phyloP scores from a whole-genome alignment of 108 stramenopile genomes.

The Cylindrotheca fusiformis region DNA sequence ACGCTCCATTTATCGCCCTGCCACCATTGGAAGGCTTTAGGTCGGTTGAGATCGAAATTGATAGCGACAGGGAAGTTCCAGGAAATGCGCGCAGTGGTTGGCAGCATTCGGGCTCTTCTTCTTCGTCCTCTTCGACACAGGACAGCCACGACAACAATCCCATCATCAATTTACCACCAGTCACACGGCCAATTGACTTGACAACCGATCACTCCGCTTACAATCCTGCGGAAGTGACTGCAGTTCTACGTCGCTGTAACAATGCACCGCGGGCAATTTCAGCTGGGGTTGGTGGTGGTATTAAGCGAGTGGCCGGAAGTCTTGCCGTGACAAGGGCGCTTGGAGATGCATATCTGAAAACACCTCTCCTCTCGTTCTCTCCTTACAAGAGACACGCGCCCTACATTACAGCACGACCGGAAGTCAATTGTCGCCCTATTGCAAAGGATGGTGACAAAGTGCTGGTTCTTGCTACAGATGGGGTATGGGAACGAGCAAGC shows the following conservation, averaged over 20 bases:
- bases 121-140: slow-evolving; percentile 30
- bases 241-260: slow-evolving; percentile 76
- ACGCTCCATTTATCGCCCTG: slow-evolving; percentile 28
- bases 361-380: slow-evolving; percentile 71
- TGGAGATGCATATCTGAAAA: slow-evolving; percentile 86
- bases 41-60: slow-evolving; percentile 37
- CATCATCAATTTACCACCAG: slow-evolving; percentile 55
- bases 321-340: slow-evolving; percentile 82
- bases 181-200: slow-evolving; percentile 73
- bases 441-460: slow-evolving; percentile 68
- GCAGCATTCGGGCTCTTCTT: slow-evolving; percentile 17
- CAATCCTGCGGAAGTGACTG: slow-evolving; percentile 80
- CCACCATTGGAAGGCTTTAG: slow-evolving; percentile 31
- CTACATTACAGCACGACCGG: slow-evolving; percentile 83
- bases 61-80: slow-evolving; percentile 24
- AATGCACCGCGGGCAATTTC: slow-evolving; percentile 81
- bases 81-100: neutral
- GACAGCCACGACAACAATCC: slow-evolving; percentile 39
- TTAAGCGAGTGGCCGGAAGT: slow-evolving; percentile 85
- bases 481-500: slow-evolving; percentile 81
- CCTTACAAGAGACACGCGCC: slow-evolving; percentile 82
- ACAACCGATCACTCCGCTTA: slow-evolving; percentile 87
- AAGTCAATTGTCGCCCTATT: slow-evolving; percentile 80
- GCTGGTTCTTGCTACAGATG: slow-evolving; percentile 79
- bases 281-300: slow-evolving; percentile 73